phyloP scores from a whole-genome alignment of 495 filamentous ascomycete genomes.

The Cudoniella acicularis region DNA sequence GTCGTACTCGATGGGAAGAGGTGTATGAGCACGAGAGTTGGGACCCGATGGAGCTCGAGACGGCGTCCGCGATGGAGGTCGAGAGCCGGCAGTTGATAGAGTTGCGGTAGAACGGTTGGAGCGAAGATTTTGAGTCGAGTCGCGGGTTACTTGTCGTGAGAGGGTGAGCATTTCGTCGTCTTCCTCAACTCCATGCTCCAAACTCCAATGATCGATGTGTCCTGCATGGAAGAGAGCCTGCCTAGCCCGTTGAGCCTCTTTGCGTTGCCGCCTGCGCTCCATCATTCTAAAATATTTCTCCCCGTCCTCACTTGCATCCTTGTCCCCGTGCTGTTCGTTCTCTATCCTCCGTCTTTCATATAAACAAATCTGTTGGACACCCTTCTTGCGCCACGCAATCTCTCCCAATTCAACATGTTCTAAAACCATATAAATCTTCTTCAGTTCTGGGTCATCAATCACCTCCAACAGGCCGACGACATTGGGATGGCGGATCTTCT shows the following conservation, averaged over 20 bases:
- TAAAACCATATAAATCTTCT: constrained; percentile 97
- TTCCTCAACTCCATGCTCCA: constrained; percentile 72
- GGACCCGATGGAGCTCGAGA: constrained; percentile 39
- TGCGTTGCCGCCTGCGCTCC: constrained; percentile 51
- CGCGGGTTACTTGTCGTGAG: constrained; percentile 33
- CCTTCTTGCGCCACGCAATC: constrained; percentile 87
- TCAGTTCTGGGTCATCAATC: constrained; percentile 90
- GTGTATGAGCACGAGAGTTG: constrained; percentile 26
- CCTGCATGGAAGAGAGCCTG: constrained; percentile 33
- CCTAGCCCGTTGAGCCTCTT: constrained; percentile 51
- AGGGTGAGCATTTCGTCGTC: constrained; percentile 40
- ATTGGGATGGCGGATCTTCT: constrained; percentile 94
- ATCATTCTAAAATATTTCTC: constrained; percentile 56
- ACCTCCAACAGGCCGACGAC: constrained; percentile 94
- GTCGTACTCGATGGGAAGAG: constrained; percentile 37
- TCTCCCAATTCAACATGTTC: constrained; percentile 94
- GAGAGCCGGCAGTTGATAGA: constrained; percentile 38
- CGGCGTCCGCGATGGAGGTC: constrained; percentile 39
- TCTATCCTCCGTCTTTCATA: constrained; percentile 79
- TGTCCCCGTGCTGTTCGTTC: constrained; percentile 60
- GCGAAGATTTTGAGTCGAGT: constrained; percentile 22
- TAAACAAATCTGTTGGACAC: constrained; percentile 69
- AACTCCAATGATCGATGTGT: constrained; percentile 66
- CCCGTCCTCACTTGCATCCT: constrained; percentile 59
- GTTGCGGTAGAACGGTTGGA: constrained; percentile 22